Percentiles rank a stretch among this genome's conserved stretches.
These are phyloP conservation scores for Mycena latifolia DNA, from an alignment of 768 basidiomycete species.

Conservation along the genomic window DNA sequence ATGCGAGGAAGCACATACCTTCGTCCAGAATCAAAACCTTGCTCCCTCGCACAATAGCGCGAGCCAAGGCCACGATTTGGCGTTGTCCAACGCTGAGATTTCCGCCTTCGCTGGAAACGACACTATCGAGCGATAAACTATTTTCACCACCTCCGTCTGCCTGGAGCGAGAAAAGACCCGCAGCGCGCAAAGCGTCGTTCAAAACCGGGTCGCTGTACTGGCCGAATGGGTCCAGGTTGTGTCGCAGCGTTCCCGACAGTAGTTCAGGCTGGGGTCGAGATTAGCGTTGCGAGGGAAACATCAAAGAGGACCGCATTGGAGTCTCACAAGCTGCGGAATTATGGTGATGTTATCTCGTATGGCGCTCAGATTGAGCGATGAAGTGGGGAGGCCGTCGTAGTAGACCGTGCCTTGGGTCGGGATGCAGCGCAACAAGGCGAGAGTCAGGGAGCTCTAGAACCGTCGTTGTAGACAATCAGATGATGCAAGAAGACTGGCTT, in stretches of 20 bases:
- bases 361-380: constrained; percentile 63
- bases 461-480: not conserved
- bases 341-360: constrained; percentile 68
- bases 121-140: constrained; percentile 58
- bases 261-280: constrained; percentile 55
- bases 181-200: constrained; percentile 60
- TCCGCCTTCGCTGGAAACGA: constrained; percentile 56
- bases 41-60: constrained; percentile 68
- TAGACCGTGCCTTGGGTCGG: constrained; percentile 63
- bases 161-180: constrained; percentile 58
- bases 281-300: not conserved
- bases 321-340: constrained; percentile 71
- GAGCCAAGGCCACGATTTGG: constrained; percentile 70
- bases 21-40: constrained; percentile 73
- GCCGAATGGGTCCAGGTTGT: constrained; percentile 72
- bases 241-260: constrained; percentile 66
- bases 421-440: constrained; percentile 68
- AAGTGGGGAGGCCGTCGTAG: constrained; percentile 62
- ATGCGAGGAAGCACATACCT: constrained; percentile 39
- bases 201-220: constrained; percentile 66
- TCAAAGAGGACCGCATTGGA: constrained; percentile 39
- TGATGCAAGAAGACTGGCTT: not conserved
- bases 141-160: constrained; percentile 47
- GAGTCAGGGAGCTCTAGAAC: constrained; percentile 59
- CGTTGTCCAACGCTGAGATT: constrained; percentile 72